A percentile compares a stretch with the other conserved stretches of the same genome.
Evolutionary conservation across 2,329 filamentous ascomycete species (phyloP).

Genomic region (Phyllosticta paracitricarpa): DNA sequence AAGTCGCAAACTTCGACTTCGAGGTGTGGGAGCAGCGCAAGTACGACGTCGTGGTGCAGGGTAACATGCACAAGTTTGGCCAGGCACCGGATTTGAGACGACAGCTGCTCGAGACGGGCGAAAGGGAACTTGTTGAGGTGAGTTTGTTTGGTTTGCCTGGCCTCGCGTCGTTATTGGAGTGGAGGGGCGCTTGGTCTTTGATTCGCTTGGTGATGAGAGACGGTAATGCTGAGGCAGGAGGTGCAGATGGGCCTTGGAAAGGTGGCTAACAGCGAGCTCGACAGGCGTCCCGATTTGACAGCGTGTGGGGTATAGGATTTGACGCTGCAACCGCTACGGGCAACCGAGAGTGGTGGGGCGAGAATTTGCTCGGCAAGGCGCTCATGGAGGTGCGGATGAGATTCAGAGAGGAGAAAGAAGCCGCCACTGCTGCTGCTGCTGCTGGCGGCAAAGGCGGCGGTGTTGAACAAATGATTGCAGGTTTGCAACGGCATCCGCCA

Average conservation of each 20-base stretch:
- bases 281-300: constrained; percentile 33
- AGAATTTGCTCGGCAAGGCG: constrained; percentile 55
- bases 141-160: constrained; percentile 18
- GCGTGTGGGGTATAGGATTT: constrained; percentile 59
- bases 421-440: neutral
- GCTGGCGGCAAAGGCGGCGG: constrained; percentile 2
- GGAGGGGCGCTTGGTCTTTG: too few species aligned
- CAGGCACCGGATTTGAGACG: constrained; percentile 30
- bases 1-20: constrained; percentile 44
- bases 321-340: constrained; percentile 29
- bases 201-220: too few species aligned
- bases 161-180: too few species aligned
- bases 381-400: constrained; percentile 48
- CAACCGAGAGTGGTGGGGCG: constrained; percentile 45
- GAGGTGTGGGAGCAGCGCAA: constrained; percentile 39
- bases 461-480: neutral
- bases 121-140: constrained; percentile 53
- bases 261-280: neutral
- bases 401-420: constrained; percentile 26
- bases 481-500: neutral
- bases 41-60: constrained; percentile 44
- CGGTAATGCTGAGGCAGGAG: too few species aligned
- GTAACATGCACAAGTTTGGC: constrained; percentile 49
- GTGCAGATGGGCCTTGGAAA: neutral
- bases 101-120: constrained; percentile 47